These are phyloP conservation scores for Xanthoceras sorbifolium DNA, from an alignment of 345 rosid species.

Conservation along the genomic window DNA sequence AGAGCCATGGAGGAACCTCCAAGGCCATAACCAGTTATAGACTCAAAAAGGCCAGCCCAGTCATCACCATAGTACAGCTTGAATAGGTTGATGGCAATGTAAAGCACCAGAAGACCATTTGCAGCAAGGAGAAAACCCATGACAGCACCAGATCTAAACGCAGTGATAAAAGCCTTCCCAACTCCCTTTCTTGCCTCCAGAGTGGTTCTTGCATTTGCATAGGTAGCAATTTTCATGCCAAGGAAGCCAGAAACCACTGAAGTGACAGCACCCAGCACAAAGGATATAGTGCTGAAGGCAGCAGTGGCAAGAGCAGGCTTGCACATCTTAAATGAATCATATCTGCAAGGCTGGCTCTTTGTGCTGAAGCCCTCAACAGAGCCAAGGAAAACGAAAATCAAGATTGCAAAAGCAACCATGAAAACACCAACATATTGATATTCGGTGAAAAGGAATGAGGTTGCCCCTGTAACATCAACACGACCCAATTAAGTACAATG, in stretches of 20 bases:
- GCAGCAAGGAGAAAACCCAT: constrained; percentile 91
- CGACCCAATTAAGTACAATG: constrained; percentile 1
- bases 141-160: constrained; percentile 80
- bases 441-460: constrained; percentile 65
- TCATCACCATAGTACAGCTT: constrained; percentile 79
- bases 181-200: constrained; percentile 90
- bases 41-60: constrained; percentile 80
- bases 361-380: constrained; percentile 77
- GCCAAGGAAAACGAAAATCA: constrained; percentile 68
- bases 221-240: constrained; percentile 93
- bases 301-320: constrained; percentile 91
- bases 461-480: constrained; percentile 51
- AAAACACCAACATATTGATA: constrained; percentile 62
- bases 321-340: constrained; percentile 53
- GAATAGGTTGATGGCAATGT: constrained; percentile 63
- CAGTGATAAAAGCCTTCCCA: constrained; percentile 76
- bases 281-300: constrained; percentile 73
- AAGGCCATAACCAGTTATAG: constrained; percentile 85
- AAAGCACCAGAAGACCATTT: constrained; percentile 77
- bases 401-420: constrained; percentile 56
- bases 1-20: constrained; percentile 93
- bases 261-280: constrained; percentile 73
- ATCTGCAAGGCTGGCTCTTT: constrained; percentile 66
- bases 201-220: constrained; percentile 90
- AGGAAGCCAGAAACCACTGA: constrained; percentile 87